These are phyloP conservation scores for Ruellia speciosa DNA, from an alignment of 305 asterid species.

Conservation along the genomic window DNA sequence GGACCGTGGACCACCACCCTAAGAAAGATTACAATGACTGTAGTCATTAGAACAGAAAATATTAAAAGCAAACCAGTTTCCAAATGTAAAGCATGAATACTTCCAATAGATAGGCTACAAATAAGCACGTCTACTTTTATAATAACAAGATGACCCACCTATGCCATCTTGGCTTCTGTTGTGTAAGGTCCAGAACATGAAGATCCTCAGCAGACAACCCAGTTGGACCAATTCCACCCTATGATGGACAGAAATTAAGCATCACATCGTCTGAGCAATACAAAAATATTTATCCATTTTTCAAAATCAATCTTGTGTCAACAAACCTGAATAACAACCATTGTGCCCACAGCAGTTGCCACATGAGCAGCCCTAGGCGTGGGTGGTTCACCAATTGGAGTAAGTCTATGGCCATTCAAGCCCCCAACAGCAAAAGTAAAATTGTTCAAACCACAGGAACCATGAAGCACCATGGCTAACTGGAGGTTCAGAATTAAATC, in stretches of 20 bases:
- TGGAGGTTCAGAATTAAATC: not conserved
- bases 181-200: slow-evolving; percentile 96
- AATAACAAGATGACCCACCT: slow-evolving; percentile 42
- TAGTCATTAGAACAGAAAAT: slow-evolving; percentile 7
- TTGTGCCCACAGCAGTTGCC: slow-evolving; percentile 97
- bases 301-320: slow-evolving; percentile 12
- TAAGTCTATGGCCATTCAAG: slow-evolving; percentile 48
- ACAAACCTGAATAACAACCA: slow-evolving; percentile 97
- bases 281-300: slow-evolving; percentile 5
- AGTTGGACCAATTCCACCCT: slow-evolving; percentile 99
- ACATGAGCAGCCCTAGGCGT: slow-evolving; percentile 99
- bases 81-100: slow-evolving; percentile 8
- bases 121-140: slow-evolving; percentile 11
- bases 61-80: too few relatives aligned
- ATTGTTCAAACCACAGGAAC: slow-evolving; percentile 10
- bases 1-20: slow-evolving; percentile 99
- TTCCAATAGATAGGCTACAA: slow-evolving; percentile 4
- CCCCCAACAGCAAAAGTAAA: slow-evolving; percentile 18
- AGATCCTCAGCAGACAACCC: slow-evolving; percentile 99
- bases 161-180: slow-evolving; percentile 95
- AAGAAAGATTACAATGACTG: slow-evolving; percentile 18
- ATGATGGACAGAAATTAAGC: slow-evolving; percentile 19
- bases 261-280: slow-evolving; percentile 14
- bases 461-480: not conserved
- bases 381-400: slow-evolving; percentile 98